Evolutionary conservation across 2,329 filamentous ascomycete genomes (phyloP), one percentile per base, ranked within the genome.

Genomic region (Penicillium hordei): DNA sequence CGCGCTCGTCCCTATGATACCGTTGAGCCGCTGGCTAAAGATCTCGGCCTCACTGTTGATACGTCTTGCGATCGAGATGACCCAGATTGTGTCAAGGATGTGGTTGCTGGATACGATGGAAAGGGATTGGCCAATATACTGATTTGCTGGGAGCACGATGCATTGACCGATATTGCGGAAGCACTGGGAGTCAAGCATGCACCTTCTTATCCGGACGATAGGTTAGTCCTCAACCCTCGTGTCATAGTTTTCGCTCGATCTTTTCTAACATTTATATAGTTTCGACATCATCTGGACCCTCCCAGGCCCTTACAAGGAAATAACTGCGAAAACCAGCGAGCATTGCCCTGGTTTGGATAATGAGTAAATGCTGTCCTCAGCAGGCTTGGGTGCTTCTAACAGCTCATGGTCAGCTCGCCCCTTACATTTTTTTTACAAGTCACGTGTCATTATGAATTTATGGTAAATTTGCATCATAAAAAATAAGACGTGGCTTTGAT

Each of bases 91-190:
- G 85, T 87, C 19, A 75, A 75, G 23, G 70, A 83, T 5, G 75
- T 75, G 0, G 79, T 87, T 1, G 64, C 81, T 1, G 61, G 63
- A 6, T 85, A 84, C 59, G 55, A 65, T 0, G 81, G 82, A 0
- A 57, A 68, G 0, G 83, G 82, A 17, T 10, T 27, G 8, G 23
- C 15, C 1, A 87, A 87, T 61, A 82, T 88, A 46, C 69, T 88
- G 44, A 82, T 87, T 57, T 86, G 83, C 73, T 87, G 84, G 84
- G 81, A 86, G 64, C 85, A 87, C 67, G 74, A 79, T 51, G 72
- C 74, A 19, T 68, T 87, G 48, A 79, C 75, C 34, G 76, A 83
- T 59, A 82, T 87, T 62, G 80, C 77, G 2, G 63, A 81, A 60
- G 72, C 74, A 17, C 68, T 88, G 19, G 85, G 85, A 0, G 81